Conservation (phyloP, 768 basidiomycete species). For the Boletus tylopilopsis region DNA sequence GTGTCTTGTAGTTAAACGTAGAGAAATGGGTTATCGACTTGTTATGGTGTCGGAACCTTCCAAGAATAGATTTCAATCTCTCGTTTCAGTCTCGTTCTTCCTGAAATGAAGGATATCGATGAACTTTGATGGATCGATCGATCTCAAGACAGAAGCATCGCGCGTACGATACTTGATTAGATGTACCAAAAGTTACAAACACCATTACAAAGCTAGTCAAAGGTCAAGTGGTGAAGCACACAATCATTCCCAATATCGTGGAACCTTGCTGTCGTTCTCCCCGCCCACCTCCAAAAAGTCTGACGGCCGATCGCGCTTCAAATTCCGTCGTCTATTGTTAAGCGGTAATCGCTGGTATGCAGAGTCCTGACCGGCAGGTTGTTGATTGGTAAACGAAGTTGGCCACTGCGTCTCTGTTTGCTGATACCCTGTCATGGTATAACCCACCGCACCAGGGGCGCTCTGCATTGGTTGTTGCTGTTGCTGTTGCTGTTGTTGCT, state of each 20-base stretch:
- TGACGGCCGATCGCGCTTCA: conserved; percentile 79
- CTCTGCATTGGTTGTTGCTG: conserved; percentile 33
- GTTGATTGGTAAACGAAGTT: conserved; percentile 58
- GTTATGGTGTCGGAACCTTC: conserved; percentile 1
- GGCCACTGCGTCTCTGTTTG: conserved; percentile 37
- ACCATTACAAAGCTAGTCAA: background rate
- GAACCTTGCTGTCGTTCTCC: conserved; percentile 59
- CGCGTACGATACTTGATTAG: too few species aligned
- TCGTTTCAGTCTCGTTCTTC: too few species aligned
- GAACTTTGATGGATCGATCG: too few species aligned
- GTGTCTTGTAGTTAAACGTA: too few species aligned
- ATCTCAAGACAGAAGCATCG: too few species aligned
- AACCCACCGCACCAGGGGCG: conserved; percentile 32
- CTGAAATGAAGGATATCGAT: too few species aligned
- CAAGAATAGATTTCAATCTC: too few species aligned
- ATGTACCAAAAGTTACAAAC: too few species aligned
- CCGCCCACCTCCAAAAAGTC: conserved; percentile 78
- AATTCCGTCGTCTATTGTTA: conserved; percentile 71
- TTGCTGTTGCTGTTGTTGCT: conserved; percentile 57
- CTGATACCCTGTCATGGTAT: conserved; percentile 43
- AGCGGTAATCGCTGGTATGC: conserved; percentile 84
- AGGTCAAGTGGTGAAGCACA: background rate
- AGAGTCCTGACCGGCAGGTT: conserved; percentile 67
- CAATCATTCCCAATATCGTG: conserved; percentile 73
- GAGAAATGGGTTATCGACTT: too few species aligned